A percentile compares a stretch with the other conserved stretches of the same genome.
phyloP scores from a whole-genome alignment of 257 asterid species.

The Solanum lignicaule region DNA sequence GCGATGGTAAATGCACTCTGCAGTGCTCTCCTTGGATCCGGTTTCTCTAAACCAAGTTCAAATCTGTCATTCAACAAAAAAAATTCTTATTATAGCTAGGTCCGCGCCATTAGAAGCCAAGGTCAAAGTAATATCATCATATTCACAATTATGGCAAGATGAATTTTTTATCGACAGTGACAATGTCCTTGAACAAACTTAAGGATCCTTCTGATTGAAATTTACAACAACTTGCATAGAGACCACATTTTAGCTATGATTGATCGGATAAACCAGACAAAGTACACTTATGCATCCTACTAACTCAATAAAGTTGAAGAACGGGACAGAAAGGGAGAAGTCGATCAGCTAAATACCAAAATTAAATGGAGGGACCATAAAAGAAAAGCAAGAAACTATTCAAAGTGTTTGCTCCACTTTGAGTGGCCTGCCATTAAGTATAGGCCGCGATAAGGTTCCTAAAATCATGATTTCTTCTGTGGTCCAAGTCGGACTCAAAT shows the following conservation, averaged over 20 bases:
- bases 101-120: not conserved
- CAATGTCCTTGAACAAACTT: not conserved
- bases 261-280: not conserved
- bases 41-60: slow-evolving; percentile 95
- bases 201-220: not conserved
- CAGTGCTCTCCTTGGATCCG: slow-evolving; percentile 79
- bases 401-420: slow-evolving; percentile 1
- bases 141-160: not conserved
- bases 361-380: not conserved
- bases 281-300: not conserved
- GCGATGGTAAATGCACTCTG: slow-evolving; percentile 87
- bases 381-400: not conserved
- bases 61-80: slow-evolving; percentile 35
- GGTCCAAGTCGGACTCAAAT: not conserved
- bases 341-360: not conserved
- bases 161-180: not conserved
- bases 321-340: not conserved
- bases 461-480: not conserved
- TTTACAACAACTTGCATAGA: not conserved
- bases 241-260: not conserved
- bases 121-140: not conserved
- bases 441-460: not conserved
- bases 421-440: not conserved
- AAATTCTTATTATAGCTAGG: not conserved
- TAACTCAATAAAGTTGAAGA: not conserved